Base-by-base conservation (phyloP, 768 basidiomycete species). In the Pisolithus tinctorius region DNA sequence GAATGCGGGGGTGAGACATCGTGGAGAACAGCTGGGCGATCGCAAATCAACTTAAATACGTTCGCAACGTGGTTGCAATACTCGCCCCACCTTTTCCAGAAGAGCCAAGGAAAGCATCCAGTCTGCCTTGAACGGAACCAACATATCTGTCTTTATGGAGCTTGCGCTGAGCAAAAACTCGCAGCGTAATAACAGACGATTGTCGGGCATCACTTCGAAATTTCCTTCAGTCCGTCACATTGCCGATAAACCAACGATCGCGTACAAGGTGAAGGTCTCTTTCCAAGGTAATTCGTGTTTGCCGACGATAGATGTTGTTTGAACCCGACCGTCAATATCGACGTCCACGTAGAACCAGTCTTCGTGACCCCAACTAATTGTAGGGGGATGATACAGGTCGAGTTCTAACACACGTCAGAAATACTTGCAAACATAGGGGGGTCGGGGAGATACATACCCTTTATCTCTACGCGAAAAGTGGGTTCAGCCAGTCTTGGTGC, bases 91-190 rank as follows among this genome's bases (percentile, higher is more conserved):
- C 26, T 45, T 45, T 45, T 17, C 8, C 25, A 14, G 27, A n/a
- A 13, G 25, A 16, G n/a, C 26, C n/a, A 45, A 45, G 43, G 20
- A 45, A 26, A 17, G 44, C 11, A 31, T 36, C 39, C 39, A 52
- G 26, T 4, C 11, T 9, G 17, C 41, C 53, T 23, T 41, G 25
- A 31, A 54, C 20, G n/a, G 45, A 53, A 25, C 53, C 53, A 9
- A 54, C 38, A 43, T 52, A 44, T 8, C 25, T 25, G 20, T 54
- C 50, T 39, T 29, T 30, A 47, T 54, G 53, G n/a, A 41, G 6
- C 14, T 4, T 17, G 29, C 50, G 53, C 45, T 49, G 11, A 16
- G 53, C 38, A 42, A 54, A 54, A 45, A 54, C 39, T 47, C 42
- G 25, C 26, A 54, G 38, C 14, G 49, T 45, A 31, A 54, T 47